Evolutionary conservation across 495 filamentous ascomycete genomes (phyloP).

Genomic region (Neurospora sp.): DNA sequence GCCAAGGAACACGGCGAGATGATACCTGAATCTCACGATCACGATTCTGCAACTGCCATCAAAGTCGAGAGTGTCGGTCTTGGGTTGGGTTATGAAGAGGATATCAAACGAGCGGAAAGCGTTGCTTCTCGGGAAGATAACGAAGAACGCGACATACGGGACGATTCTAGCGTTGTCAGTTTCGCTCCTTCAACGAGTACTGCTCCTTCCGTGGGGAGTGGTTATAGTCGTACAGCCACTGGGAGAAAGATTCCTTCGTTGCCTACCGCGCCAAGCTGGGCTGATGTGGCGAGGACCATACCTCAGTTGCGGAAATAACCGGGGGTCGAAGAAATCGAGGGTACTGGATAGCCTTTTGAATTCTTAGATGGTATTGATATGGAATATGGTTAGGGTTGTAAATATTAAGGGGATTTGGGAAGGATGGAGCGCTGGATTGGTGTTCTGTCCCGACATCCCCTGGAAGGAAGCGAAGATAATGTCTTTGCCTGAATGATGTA

Average conservation of each 20-base stretch:
- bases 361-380: neutral
- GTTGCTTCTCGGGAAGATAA: neutral
- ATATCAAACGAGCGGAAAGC: conserved; percentile 11
- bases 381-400: neutral
- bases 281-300: conserved; percentile 17
- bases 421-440: neutral
- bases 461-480: neutral
- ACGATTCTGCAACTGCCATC: neutral
- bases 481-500: neutral
- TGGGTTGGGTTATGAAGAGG: neutral
- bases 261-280: conserved; percentile 26
- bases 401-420: neutral
- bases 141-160: neutral
- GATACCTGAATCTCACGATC: neutral
- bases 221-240: conserved; percentile 8
- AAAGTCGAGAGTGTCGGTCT: neutral
- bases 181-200: conserved; percentile 2
- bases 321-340: neutral
- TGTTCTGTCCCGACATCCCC: neutral
- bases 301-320: neutral
- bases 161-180: conserved; percentile 12
- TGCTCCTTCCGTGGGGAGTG: conserved; percentile 7
- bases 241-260: conserved; percentile 13
- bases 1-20: neutral
- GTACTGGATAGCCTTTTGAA: neutral